phyloP scores from a whole-genome alignment of 2,329 filamentous ascomycete species.

The Fusarium succisae region DNA sequence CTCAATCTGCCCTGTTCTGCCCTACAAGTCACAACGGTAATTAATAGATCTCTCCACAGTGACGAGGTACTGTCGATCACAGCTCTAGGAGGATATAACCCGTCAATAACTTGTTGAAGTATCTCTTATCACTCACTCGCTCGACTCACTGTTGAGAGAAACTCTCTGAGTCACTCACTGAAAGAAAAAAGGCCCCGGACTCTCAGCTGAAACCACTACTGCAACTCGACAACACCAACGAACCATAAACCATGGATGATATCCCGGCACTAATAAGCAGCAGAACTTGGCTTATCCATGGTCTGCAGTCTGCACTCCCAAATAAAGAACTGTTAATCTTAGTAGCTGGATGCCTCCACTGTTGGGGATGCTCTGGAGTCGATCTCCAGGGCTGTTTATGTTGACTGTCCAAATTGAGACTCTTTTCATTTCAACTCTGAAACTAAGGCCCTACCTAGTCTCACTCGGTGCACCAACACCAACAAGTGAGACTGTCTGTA shows the following conservation, averaged over 20 bases:
- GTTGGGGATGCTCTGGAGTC: neutral
- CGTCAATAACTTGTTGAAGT: neutral
- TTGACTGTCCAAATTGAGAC: conserved; percentile 8
- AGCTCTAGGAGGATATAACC: neutral
- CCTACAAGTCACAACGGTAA: conserved; percentile 15
- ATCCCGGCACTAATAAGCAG: neutral
- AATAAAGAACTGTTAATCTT: neutral
- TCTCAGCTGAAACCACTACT: conserved; percentile 34
- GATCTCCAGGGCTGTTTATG: conserved; percentile 16
- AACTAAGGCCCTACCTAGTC: conserved; percentile 4
- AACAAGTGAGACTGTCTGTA: conserved; percentile 1
- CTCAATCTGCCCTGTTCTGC: conserved; percentile 17
- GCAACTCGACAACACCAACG: conserved; percentile 15
- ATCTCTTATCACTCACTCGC: neutral
- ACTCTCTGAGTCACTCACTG: neutral
- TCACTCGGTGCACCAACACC: conserved; percentile 6
- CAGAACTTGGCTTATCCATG: conserved; percentile 6
- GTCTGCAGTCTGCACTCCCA: neutral
- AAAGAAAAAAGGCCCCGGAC: neutral
- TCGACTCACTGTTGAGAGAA: neutral
- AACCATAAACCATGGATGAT: conserved; percentile 6
- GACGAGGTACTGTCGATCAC: conserved; percentile 28
- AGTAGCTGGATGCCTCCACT: conserved; percentile 12
- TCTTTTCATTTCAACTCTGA: conserved; percentile 18
- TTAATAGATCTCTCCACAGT: conserved; percentile 25